Conservation (phyloP, 139 green algal genomes). For the Diplosphaera chodatii region DNA sequence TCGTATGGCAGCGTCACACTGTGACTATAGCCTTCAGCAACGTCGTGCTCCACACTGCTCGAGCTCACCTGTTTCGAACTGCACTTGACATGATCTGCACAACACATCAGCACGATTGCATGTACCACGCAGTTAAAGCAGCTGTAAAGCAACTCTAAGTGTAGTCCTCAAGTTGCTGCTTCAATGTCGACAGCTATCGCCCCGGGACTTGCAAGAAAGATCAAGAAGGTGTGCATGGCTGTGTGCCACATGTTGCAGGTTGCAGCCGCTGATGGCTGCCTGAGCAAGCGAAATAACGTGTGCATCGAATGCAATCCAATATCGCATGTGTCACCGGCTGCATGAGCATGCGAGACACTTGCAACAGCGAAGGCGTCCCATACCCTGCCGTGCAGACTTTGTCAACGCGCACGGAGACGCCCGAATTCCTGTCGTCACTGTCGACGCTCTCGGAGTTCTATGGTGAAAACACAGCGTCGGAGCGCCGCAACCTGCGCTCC, state of each 20-base stretch:
- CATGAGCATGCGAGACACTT: no score
- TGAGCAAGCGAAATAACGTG: background rate
- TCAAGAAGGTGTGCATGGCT: constrained; percentile 83
- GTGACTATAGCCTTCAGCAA: no score
- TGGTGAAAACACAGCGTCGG: constrained; percentile 57
- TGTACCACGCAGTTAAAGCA: no score
- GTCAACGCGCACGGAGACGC: constrained; percentile 76
- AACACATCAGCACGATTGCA: background rate
- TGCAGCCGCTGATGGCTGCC: background rate
- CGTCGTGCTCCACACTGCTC: no score
- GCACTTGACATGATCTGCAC: background rate
- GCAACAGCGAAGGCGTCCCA: background rate
- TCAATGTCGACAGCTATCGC: constrained; percentile 31
- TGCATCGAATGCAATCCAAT: no score
- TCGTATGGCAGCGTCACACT: no score
- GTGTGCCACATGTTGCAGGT: no score
- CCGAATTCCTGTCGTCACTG: constrained; percentile 72
- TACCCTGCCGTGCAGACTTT: constrained; percentile 59
- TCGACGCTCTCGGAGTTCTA: constrained; percentile 73
- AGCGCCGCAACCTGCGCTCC: constrained; percentile 44
- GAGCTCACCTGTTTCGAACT: no score
- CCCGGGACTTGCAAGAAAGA: constrained; percentile 70
- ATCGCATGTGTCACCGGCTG: no score
- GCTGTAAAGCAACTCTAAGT: no score
- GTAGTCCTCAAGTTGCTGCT: no score